Conservation (phyloP, 116 monocot species). For the Posidonia oceanica region DNA sequence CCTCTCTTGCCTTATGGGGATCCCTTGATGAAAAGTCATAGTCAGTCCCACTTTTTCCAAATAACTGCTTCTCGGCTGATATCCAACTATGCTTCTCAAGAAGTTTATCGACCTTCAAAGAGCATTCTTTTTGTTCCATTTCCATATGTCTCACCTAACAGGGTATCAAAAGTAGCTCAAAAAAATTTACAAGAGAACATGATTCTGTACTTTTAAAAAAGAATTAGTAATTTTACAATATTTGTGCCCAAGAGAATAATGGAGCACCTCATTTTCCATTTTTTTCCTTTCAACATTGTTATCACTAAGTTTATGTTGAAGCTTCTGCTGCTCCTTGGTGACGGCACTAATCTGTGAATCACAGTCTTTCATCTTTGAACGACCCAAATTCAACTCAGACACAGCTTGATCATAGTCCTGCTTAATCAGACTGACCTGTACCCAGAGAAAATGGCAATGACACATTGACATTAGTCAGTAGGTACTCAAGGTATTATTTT, state of each 20-base stretch:
- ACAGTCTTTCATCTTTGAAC: slow-evolving; percentile 76
- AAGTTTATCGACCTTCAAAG: slow-evolving; percentile 63
- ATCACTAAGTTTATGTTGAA: slow-evolving; percentile 85
- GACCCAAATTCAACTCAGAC: slow-evolving; percentile 47
- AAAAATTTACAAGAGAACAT: not conserved
- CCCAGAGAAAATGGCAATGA: not conserved
- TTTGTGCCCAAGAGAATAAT: not conserved
- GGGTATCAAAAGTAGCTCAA: not conserved
- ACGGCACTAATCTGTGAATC: slow-evolving; percentile 60
- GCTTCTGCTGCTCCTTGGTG: slow-evolving; percentile 65
- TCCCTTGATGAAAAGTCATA: slow-evolving; percentile 79
- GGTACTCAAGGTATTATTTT: not conserved
- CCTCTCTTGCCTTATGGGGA: slow-evolving; percentile 43
- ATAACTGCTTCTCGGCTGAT: slow-evolving; percentile 71
- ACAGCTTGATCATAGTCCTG: slow-evolving; percentile 51
- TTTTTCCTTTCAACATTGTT: slow-evolving; percentile 71
- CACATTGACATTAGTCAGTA: not conserved
- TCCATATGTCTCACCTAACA: slow-evolving; percentile 81
- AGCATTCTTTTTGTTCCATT: slow-evolving; percentile 73
- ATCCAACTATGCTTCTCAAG: slow-evolving; percentile 92
- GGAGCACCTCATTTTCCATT: slow-evolving; percentile 87
- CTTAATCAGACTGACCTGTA: slow-evolving; percentile 63
- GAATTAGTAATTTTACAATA: not conserved
- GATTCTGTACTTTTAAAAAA: not conserved
- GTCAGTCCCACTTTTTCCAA: slow-evolving; percentile 83